phyloP scores from a whole-genome alignment of 2,329 filamentous ascomycete species.

The Fusarium protoensiforme region DNA sequence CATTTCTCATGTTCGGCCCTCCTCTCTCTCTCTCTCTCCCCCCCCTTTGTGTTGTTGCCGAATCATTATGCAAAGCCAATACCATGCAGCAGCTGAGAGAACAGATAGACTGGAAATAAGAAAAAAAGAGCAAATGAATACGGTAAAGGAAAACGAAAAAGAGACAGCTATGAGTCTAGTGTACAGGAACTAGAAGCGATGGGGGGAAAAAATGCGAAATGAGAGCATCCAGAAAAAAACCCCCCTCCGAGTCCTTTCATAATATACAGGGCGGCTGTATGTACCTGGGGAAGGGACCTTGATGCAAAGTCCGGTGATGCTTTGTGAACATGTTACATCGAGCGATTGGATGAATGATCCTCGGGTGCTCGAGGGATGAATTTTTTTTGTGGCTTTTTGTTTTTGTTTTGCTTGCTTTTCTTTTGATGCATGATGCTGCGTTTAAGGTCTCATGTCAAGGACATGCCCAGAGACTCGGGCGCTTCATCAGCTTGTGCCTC shows the following conservation, averaged over 20 bases:
- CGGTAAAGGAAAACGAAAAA: conserved; percentile 6
- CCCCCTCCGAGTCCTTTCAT: conserved; percentile 33
- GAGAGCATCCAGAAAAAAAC: conserved; percentile 38
- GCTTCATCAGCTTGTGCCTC: not conserved
- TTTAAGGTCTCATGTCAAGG: not conserved
- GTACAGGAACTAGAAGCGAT: conserved; percentile 31
- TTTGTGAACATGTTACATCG: conserved; percentile 26
- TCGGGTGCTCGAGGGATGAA: not conserved
- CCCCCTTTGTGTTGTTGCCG: conserved; percentile 14
- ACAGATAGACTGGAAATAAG: conserved; percentile 5
- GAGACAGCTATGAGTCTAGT: conserved; percentile 28
- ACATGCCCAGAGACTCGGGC: not conserved
- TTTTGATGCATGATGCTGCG: not conserved
- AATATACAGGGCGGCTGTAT: conserved; percentile 40
- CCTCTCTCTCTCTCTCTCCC: not conserved
- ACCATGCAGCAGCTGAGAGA: conserved; percentile 19
- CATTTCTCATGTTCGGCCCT: conserved; percentile 15
- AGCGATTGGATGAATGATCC: not conserved
- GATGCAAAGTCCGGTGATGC: conserved; percentile 4
- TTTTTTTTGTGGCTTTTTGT: conserved; percentile 11
- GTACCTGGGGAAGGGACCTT: conserved; percentile 25
- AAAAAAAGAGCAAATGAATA: conserved; percentile 1
- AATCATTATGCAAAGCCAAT: conserved; percentile 34
- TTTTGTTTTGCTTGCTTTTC: not conserved
- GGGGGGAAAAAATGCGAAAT: not conserved